Base-by-base conservation (phyloP, 345 rosid genomes). In the Gossypioides kirkii region DNA sequence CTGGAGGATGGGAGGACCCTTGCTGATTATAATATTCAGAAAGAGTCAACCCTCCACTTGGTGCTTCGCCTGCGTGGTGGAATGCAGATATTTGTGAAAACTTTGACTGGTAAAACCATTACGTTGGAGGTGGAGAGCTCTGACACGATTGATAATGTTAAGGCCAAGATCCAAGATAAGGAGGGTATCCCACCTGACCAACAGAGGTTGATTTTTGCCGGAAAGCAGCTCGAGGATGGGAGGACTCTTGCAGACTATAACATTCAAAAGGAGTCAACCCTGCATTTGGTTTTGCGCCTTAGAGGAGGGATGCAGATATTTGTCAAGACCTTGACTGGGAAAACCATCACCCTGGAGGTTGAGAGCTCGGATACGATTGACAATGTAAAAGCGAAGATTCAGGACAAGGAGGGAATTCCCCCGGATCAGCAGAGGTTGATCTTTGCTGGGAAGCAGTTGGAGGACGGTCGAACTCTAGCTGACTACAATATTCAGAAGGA, bases 321-420 rank as follows among this genome's bases (percentile, higher is more conserved):
- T 66, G 72, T 74, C 18, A 74, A 74, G 72, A 74, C 77, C 46
- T 42, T 74, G 23, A 66, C 77, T 0, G 77, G 77, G 8, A 74
- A 74, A 26, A 74, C 77, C 10, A 74, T 74, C 59, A 74, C 77
- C 2, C 6, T 84, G 70, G 85, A 84, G 73, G 87, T 84, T 23
- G 87, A 84, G 70, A 84, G 84, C 59, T 84, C 87, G 0, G 87
- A 84, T 59, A 84, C 87, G 2, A 80, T 84, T 9, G 87, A 84
- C 6, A 82, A 84, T 9, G 87, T 82, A 41, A 84, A 84, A 68
- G 84, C 85, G 0, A 84, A 84, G 69, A 84, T 84, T 69, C 87
- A 82, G 71, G 88, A 85, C 54, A 85, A 85, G 81, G 86, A 82
- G 61, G 88, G 86, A 0, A 85, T 85, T 45, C 86, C 88, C 0